Base-by-base conservation (phyloP, 23 red algal genomes). In the Gracilaria caudata region DNA sequence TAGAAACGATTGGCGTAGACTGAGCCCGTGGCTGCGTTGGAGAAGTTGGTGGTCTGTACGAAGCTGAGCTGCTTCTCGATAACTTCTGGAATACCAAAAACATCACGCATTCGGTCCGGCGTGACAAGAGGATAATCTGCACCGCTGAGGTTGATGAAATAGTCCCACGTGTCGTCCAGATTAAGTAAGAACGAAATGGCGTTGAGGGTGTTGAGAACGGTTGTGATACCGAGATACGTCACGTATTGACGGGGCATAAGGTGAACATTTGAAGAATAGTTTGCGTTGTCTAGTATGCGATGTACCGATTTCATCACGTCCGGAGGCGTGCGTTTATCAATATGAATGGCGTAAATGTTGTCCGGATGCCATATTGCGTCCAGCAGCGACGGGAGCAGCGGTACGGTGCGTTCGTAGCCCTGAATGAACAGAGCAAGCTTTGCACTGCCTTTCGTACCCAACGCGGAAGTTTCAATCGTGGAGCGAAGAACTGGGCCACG, bases 301-400 rank as follows among this genome's bases (percentile, higher is more conserved):
- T 34, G 26, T 29, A 79, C 44, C 32, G 74, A 25, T 79, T 79
- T 1, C 44, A 56, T 43, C 1, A 51, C 3, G 1, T 45, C 74
- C 21, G 74, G 51, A 33, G 44, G 44, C 4, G 81, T 54, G n/a
- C 84, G 84, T 39, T 96, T 96, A 54, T 96, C 94, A 49, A 96
- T 79, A 56, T 96, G 94, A 21, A 96, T 77, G 6, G 82, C 94
- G 40, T 92, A 92, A 17, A 92, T 79, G 75, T 96, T 96, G 20
- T 55, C 43, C 3, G 80, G 78, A 64, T 96, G 86, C 46, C 70
- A 80, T 25, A 38, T 88, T 40, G 37, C 75, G 24, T 36, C 45
- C 24, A 68, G 80, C 61, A 21, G 85, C 32, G 41, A 75, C 24
- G 23, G 78, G 23, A 32, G 86, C 57, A 68, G 44, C 68, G 43